Percentiles rank a stretch among this genome's conserved stretches.
Conservation (phyloP, 2,329 filamentous ascomycete species). For the Aspergillus sergii region DNA sequence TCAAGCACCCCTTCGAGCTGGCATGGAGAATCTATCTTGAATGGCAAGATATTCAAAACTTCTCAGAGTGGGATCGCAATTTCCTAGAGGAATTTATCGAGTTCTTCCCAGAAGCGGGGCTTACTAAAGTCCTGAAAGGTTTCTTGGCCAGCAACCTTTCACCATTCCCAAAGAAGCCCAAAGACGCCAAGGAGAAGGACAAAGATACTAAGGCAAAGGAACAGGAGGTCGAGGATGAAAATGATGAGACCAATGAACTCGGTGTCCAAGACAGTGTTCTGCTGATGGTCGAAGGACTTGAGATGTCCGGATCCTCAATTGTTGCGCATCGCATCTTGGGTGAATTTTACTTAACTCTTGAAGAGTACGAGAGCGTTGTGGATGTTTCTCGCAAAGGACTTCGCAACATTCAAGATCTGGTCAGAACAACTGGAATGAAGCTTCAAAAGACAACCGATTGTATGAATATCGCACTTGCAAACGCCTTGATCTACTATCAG, state of each 20-base stretch:
- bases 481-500: slow-evolving; percentile 87
- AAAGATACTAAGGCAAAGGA: slow-evolving; percentile 3
- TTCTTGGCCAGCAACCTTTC: slow-evolving; percentile 83
- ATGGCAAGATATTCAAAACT: slow-evolving; percentile 77
- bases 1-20: slow-evolving; percentile 84
- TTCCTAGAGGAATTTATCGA: slow-evolving; percentile 78
- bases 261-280: slow-evolving; percentile 78
- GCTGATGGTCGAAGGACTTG: slow-evolving; percentile 75
- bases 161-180: slow-evolving; percentile 65
- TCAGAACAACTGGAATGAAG: slow-evolving; percentile 66
- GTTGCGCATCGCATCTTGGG: slow-evolving; percentile 82
- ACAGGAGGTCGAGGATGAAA: slow-evolving; percentile 35
- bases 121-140: slow-evolving; percentile 78
- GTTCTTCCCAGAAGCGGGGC: slow-evolving; percentile 81
- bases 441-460: slow-evolving; percentile 73
- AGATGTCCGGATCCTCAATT: slow-evolving; percentile 66
- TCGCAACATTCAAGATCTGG: slow-evolving; percentile 61
- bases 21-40: slow-evolving; percentile 92
- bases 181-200: slow-evolving; percentile 37
- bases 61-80: slow-evolving; percentile 75
- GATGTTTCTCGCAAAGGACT: slow-evolving; percentile 78
- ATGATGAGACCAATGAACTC: slow-evolving; percentile 49
- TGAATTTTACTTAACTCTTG: slow-evolving; percentile 79
- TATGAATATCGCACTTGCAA: slow-evolving; percentile 76
- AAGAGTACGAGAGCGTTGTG: slow-evolving; percentile 81